Percentiles rank a stretch among this genome's conserved stretches.
phyloP scores from a whole-genome alignment of 2,329 filamentous ascomycete species.

The Penicillium sumatraense region DNA sequence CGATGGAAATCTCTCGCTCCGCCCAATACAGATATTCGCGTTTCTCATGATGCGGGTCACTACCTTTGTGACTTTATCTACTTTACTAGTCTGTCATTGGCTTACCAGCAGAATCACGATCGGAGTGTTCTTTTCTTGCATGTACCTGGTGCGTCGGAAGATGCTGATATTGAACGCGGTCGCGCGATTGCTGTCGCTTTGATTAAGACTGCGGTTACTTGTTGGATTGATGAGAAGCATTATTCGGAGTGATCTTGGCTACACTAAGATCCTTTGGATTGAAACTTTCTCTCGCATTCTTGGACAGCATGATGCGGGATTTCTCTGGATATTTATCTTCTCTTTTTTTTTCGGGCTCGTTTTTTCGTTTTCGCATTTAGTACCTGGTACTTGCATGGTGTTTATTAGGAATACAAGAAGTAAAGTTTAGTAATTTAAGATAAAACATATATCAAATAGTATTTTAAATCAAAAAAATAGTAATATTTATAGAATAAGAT shows the following conservation, averaged over 20 bases:
- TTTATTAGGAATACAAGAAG: no score
- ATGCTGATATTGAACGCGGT: constrained; percentile 49
- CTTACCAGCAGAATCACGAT: constrained; percentile 34
- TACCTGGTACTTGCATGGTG: background rate
- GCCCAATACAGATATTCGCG: constrained; percentile 48
- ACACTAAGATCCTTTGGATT: background rate
- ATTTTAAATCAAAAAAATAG: no score
- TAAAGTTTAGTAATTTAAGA: no score
- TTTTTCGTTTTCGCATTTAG: background rate
- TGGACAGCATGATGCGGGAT: background rate
- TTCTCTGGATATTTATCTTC: background rate
- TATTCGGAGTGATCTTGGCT: background rate
- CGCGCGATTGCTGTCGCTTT: constrained; percentile 46
- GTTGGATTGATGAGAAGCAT: constrained; percentile 41
- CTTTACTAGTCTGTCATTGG: constrained; percentile 66
- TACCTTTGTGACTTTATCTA: constrained; percentile 82
- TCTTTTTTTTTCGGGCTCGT: background rate
- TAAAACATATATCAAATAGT: no score
- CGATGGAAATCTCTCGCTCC: constrained; percentile 40
- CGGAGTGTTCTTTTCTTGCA: constrained; percentile 70
- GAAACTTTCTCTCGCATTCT: background rate
- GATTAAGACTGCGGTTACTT: constrained; percentile 48
- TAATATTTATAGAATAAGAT: no score
- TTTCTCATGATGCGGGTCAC: constrained; percentile 72
- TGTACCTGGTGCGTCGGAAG: constrained; percentile 65